A percentile compares a stretch with the other conserved stretches of the same genome.
These are phyloP conservation scores for Drechmeria coniospora DNA, from an alignment of 2,329 filamentous ascomycete species.

Conservation along the genomic window DNA sequence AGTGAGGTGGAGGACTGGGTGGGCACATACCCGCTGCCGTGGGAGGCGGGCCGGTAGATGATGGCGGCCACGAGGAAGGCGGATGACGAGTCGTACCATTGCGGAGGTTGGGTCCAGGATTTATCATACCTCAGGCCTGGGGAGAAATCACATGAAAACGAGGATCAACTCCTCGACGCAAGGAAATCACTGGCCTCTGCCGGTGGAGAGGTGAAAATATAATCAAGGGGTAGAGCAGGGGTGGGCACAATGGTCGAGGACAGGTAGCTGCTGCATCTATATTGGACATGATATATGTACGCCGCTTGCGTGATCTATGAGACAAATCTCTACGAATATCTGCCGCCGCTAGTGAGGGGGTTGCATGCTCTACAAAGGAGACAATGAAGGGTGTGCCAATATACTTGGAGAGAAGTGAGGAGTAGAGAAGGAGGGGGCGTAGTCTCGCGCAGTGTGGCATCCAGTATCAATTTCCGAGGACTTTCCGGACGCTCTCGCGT, in stretches of 20 bases:
- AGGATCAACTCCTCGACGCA: constrained; percentile 5
- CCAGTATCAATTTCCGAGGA: constrained; percentile 10
- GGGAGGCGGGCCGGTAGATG: constrained; percentile 29
- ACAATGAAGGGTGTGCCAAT: too few species aligned
- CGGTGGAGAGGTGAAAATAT: too few species aligned
- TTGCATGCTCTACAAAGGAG: too few species aligned
- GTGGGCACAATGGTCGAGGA: neutral
- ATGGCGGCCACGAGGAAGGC: neutral
- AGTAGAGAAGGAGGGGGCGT: too few species aligned
- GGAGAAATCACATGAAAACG: constrained; percentile 1
- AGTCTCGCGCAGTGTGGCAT: too few species aligned
- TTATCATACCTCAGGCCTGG: neutral
- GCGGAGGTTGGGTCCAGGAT: neutral
- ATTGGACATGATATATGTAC: too few species aligned
- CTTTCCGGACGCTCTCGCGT: constrained; percentile 10
- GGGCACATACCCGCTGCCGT: constrained; percentile 56
- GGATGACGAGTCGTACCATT: neutral
- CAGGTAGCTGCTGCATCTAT: too few species aligned
- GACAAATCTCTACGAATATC: too few species aligned
- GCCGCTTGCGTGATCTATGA: too few species aligned
- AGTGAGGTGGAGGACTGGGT: constrained; percentile 69
- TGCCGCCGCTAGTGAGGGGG: too few species aligned
- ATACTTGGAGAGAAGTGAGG: too few species aligned
- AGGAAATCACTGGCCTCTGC: neutral
- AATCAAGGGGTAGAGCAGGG: too few species aligned